Conservation (phyloP, 495 filamentous ascomycete genomes). For the Recurvomyces mirabilis region DNA sequence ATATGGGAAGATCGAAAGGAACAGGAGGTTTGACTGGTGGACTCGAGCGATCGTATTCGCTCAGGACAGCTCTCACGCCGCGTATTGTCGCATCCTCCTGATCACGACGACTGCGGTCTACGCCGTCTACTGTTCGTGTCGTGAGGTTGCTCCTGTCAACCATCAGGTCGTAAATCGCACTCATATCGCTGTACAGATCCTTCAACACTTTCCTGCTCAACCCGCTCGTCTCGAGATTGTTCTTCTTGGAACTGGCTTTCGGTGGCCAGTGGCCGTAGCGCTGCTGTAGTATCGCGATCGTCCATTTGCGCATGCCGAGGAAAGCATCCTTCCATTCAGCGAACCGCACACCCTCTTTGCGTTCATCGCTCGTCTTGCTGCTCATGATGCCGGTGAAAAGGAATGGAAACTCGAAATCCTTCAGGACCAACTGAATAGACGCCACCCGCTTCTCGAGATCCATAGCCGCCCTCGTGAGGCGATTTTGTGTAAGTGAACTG, state of each 20-base stretch:
- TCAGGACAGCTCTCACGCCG: conserved; percentile 60
- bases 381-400: conserved; percentile 81
- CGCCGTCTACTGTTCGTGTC: conserved; percentile 44
- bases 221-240: conserved; percentile 71
- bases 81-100: conserved; percentile 37
- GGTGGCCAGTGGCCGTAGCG: conserved; percentile 91
- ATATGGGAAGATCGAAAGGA: conserved; percentile 76
- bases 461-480: conserved; percentile 68
- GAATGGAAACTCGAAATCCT: conserved; percentile 81
- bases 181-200: conserved; percentile 76
- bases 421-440: conserved; percentile 54
- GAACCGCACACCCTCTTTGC: conserved; percentile 61
- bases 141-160: conserved; percentile 62
- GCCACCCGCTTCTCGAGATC: conserved; percentile 61
- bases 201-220: conserved; percentile 73
- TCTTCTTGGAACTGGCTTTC: conserved; percentile 79
- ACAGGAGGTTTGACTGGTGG: conserved; percentile 85
- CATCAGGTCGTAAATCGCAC: conserved; percentile 75
- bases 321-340: conserved; percentile 71
- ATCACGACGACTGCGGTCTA: conserved; percentile 37
- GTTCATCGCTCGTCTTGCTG: conserved; percentile 59
- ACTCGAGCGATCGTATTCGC: conserved; percentile 76
- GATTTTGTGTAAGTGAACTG: conserved; percentile 57
- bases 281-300: conserved; percentile 66
- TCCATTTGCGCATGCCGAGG: conserved; percentile 58